These are phyloP conservation scores for Lepidopterella palustris DNA, from an alignment of 495 filamentous ascomycete species.

Conservation along the genomic window DNA sequence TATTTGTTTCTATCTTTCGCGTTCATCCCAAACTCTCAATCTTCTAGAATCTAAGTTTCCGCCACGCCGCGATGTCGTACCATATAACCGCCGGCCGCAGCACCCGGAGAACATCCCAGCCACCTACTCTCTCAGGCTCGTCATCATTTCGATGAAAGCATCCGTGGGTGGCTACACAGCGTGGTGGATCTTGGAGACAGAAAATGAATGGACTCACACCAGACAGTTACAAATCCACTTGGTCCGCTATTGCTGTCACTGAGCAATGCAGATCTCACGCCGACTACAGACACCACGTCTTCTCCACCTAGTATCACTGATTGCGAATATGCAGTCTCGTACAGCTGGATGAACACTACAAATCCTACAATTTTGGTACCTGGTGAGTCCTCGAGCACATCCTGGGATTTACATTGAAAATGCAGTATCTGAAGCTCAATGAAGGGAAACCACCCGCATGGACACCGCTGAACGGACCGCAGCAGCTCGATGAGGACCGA, in stretches of 20 bases:
- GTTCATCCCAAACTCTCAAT: neutral
- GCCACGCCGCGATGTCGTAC: neutral
- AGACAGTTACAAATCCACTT: conserved; percentile 11
- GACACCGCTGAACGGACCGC: conserved; percentile 44
- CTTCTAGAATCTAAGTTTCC: neutral
- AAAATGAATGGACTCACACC: neutral
- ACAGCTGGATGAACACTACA: conserved; percentile 46
- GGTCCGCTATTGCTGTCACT: neutral
- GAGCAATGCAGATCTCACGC: neutral
- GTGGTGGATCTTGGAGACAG: neutral
- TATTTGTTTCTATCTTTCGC: neutral
- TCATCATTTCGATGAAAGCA: neutral
- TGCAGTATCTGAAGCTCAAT: neutral
- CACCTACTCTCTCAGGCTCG: neutral
- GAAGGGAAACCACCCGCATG: conserved; percentile 53
- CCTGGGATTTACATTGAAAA: neutral
- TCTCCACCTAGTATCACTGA: conserved; percentile 19
- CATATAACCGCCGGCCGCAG: neutral
- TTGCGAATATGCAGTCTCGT: conserved; percentile 45
- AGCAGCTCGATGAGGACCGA: conserved; percentile 43
- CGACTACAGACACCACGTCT: neutral
- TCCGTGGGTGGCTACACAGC: neutral
- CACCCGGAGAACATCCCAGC: neutral
- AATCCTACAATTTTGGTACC: conserved; percentile 46
- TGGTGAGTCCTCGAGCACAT: conserved; percentile 38